Percentiles rank a stretch among this genome's conserved stretches.
These are phyloP conservation scores for Trichoderma parareesei DNA, from an alignment of 495 filamentous ascomycete species.

Conservation along the genomic window DNA sequence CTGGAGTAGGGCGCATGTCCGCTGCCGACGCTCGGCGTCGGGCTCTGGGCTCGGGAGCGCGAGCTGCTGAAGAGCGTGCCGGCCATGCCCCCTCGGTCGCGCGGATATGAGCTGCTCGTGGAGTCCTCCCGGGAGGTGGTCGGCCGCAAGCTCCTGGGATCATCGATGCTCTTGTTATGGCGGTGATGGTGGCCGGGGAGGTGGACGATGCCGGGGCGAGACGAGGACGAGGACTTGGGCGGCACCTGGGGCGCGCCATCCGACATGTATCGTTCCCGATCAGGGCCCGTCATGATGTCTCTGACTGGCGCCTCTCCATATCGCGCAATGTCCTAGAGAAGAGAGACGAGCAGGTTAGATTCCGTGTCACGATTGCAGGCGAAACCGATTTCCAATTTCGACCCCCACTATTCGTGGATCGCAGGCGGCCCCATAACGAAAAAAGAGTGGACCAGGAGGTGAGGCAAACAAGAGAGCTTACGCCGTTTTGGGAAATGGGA, in stretches of 20 bases:
- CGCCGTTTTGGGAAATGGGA: constrained; percentile 6
- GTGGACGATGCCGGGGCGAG: constrained; percentile 45
- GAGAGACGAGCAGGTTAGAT: background rate
- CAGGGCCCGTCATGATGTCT: constrained; percentile 59
- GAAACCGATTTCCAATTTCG: constrained; percentile 6
- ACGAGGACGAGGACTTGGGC: constrained; percentile 44
- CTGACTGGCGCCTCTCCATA: constrained; percentile 79
- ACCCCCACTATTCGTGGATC: constrained; percentile 8
- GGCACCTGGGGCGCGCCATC: constrained; percentile 32
- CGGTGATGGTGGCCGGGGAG: constrained; percentile 61
- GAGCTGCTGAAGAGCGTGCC: constrained; percentile 20
- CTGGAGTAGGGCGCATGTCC: constrained; percentile 37
- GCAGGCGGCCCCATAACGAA: constrained; percentile 8
- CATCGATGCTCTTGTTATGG: constrained; percentile 70
- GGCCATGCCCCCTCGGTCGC: constrained; percentile 36
- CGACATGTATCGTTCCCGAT: constrained; percentile 54
- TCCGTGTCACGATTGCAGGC: background rate
- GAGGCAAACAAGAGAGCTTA: background rate
- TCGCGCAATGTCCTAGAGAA: constrained; percentile 61
- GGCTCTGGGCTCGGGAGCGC: constrained; percentile 59
- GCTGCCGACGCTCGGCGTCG: constrained; percentile 63
- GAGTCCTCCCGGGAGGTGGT: constrained; percentile 65
- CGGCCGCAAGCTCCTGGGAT: constrained; percentile 54
- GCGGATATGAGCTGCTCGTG: constrained; percentile 35
- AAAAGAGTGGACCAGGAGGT: constrained; percentile 3